Conservation (phyloP, 345 rosid species). For the Anastatica hierochuntica region DNA sequence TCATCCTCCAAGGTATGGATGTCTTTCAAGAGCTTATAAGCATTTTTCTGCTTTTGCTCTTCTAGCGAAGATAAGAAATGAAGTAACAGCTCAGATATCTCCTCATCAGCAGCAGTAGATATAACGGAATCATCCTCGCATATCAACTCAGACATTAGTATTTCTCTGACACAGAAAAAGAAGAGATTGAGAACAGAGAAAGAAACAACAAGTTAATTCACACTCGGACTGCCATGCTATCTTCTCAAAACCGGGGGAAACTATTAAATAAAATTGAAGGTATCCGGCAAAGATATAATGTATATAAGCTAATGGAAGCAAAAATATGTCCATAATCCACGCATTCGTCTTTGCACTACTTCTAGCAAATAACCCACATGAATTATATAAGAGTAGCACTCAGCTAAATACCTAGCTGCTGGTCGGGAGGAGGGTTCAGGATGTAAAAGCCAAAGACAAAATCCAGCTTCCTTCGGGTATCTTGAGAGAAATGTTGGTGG, state of each 20-base stretch:
- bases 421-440: constrained; percentile 70
- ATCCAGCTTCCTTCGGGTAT: constrained; percentile 59
- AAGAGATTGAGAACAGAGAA: constrained; percentile 11
- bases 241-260: constrained; percentile 1
- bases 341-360: constrained; percentile 7
- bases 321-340: not conserved
- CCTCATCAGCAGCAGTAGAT: constrained; percentile 33
- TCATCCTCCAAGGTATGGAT: constrained; percentile 55
- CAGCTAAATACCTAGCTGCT: constrained; percentile 45
- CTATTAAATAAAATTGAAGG: not conserved
- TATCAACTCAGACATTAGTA: constrained; percentile 62
- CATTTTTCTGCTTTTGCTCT: constrained; percentile 53
- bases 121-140: constrained; percentile 25
- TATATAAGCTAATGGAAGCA: not conserved
- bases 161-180: constrained; percentile 49
- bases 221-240: not conserved
- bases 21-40: constrained; percentile 49
- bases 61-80: constrained; percentile 52
- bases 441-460: constrained; percentile 81
- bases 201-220: not conserved
- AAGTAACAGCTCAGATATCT: constrained; percentile 50
- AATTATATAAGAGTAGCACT: constrained; percentile 1
- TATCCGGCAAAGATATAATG: constrained; percentile 5
- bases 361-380: not conserved
- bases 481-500: constrained; percentile 58